A percentile compares a stretch with the other conserved stretches of the same genome.
phyloP scores from a whole-genome alignment of 148 eudicot genomes.

The Amaranthus cruentus region DNA sequence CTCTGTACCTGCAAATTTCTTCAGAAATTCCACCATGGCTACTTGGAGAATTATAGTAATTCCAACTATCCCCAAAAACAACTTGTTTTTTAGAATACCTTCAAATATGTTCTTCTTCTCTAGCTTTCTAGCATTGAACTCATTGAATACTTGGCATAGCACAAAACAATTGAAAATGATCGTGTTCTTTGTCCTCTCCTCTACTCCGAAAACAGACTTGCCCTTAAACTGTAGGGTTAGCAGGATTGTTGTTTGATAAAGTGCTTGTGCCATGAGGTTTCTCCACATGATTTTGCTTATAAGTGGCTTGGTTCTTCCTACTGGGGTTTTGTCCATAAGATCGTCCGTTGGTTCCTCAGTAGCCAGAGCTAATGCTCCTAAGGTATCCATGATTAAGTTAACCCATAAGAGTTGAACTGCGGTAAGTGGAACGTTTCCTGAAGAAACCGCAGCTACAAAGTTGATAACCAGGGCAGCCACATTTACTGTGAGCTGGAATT shows the following conservation, averaged over 20 bases:
- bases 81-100: conserved; percentile 27
- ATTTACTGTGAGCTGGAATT: conserved; percentile 46
- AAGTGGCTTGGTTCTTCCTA: conserved; percentile 38
- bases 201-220: conserved; percentile 23
- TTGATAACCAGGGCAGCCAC: conserved; percentile 42
- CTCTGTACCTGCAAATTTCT: conserved; percentile 31
- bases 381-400: conserved; percentile 45
- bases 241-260: conserved; percentile 32
- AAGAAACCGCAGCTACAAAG: conserved; percentile 39
- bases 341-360: conserved; percentile 37
- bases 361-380: conserved; percentile 47
- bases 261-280: conserved; percentile 37
- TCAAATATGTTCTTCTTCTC: conserved; percentile 30
- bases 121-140: conserved; percentile 31
- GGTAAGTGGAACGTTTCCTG: conserved; percentile 40
- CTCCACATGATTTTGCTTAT: conserved; percentile 44
- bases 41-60: conserved; percentile 29
- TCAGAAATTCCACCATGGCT: conserved; percentile 30
- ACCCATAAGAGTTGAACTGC: conserved; percentile 44
- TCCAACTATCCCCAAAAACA: conserved; percentile 28
- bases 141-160: conserved; percentile 40
- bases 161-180: conserved; percentile 44
- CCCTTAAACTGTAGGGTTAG: conserved; percentile 39
- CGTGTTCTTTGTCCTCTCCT: conserved; percentile 32
- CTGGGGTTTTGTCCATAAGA: conserved; percentile 33